phyloP scores from a whole-genome alignment of 257 asterid species.

The Solanum chiquidenum region DNA sequence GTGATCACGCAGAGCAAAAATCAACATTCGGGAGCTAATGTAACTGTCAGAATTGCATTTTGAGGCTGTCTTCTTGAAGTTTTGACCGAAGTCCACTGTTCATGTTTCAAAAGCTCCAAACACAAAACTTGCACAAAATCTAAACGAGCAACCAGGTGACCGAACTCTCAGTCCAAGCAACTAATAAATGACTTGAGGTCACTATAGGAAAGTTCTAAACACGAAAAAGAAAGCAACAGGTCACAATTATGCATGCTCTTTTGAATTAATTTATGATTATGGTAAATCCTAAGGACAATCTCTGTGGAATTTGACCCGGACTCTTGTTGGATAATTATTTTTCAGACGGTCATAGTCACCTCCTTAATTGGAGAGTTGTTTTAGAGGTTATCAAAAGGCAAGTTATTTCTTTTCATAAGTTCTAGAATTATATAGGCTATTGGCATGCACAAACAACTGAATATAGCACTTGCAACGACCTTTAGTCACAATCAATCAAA shows the following conservation, averaged over 20 bases:
- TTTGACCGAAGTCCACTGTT: no score
- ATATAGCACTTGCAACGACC: slow-evolving; percentile 36
- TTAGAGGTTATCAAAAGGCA: neutral
- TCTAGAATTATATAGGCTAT: neutral
- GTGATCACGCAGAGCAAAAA: no score
- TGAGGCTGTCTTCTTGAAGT: neutral
- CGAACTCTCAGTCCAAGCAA: neutral
- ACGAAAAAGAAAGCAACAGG: no score
- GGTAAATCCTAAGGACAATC: neutral
- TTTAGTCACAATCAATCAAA: slow-evolving; percentile 51
- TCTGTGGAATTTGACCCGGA: neutral
- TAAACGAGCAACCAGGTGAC: neutral
- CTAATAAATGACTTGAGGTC: neutral
- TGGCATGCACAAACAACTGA: neutral
- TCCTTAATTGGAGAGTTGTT: neutral
- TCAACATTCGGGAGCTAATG: neutral
- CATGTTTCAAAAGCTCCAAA: neutral
- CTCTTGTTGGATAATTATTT: neutral
- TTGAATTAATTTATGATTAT: neutral
- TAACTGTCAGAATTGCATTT: neutral
- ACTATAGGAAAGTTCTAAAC: neutral
- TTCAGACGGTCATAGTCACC: neutral
- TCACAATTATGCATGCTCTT: neutral
- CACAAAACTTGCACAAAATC: neutral
- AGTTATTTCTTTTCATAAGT: neutral